Evolutionary conservation across 2,329 filamentous ascomycete species (phyloP).

Genomic region (Thielaviopsis populi): DNA sequence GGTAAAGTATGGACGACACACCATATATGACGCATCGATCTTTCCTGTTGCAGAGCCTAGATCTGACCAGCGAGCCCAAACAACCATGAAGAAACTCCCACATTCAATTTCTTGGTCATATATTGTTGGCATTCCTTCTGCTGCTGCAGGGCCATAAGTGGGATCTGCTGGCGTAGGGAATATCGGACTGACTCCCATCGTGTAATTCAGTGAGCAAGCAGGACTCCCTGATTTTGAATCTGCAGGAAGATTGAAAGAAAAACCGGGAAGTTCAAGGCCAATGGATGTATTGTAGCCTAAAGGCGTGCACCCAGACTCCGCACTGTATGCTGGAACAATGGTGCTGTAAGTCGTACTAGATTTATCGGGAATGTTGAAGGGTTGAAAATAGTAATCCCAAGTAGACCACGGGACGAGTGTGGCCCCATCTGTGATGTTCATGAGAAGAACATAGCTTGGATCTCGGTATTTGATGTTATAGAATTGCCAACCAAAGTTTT

Average conservation of each 20-base stretch:
- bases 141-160: not conserved
- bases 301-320: not conserved
- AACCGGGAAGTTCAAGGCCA: not conserved
- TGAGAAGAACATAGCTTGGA: constrained; percentile 17
- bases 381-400: constrained; percentile 31
- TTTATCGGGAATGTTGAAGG: constrained; percentile 22
- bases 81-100: not conserved
- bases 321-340: not conserved
- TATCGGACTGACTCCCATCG: not conserved
- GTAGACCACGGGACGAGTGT: constrained; percentile 37
- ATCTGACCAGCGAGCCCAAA: not conserved
- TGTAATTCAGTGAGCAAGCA: not conserved
- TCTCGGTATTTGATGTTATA: constrained; percentile 24
- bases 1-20: constrained; percentile 22
- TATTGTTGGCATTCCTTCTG: not conserved
- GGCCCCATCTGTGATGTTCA: constrained; percentile 32
- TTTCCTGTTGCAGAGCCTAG: not conserved
- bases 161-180: not conserved
- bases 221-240: not conserved
- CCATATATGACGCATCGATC: not conserved
- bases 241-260: not conserved
- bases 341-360: not conserved
- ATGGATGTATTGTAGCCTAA: not conserved
- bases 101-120: not conserved
- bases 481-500: constrained; percentile 16